Evolutionary conservation across 2,329 filamentous ascomycete species (phyloP), one percentile per base, ranked within the genome.

Genomic region (Monosporascus sp.): DNA sequence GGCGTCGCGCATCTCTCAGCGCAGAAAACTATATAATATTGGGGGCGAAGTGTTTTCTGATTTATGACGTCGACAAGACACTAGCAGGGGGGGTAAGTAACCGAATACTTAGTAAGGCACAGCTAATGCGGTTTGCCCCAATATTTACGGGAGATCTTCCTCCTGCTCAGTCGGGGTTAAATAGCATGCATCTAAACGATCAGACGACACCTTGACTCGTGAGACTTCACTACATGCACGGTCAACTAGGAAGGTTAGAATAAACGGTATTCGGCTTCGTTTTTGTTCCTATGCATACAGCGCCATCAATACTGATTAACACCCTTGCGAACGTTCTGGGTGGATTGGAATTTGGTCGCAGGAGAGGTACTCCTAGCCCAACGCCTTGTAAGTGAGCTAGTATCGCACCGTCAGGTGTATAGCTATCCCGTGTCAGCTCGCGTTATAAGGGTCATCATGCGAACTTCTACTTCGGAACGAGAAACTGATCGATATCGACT

Each of bases 401-500:
- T 14, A 34, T 1, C 31, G 31, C 31, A 34, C 31, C 3, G 11
- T 31, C 27, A 31, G 27, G 27, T 9, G 9, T 31, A 31, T 31
- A 11, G 9, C 1, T 11, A 31, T 11, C 27, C 27, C 27, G 27
- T 31, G 5, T 22, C 17, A 48, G 34, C 9, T 20, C 20, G 25
- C 34, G 25, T 11, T 20, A 3, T 9, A 6, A 22, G 20, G 5
- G 18, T 38, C 20, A 14, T 6, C 34, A 17, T 7, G 7, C 42
- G 5, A 15, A 3, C n/a, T 27, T 31, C 31, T 56, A 60, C 47
- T 51, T 50, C 4, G 64, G 62, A 15, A 58, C 53, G 37, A 77
- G 59, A 20, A 83, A 78, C 24, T 71, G 59, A 52, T 85, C 80
- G 51, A 87, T 77, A 47, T 85, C 67, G 4, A 87, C 79, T 51